These are phyloP conservation scores for Teratosphaeria zuluensis DNA, from an alignment of 2,329 filamentous ascomycete species.

Conservation along the genomic window DNA sequence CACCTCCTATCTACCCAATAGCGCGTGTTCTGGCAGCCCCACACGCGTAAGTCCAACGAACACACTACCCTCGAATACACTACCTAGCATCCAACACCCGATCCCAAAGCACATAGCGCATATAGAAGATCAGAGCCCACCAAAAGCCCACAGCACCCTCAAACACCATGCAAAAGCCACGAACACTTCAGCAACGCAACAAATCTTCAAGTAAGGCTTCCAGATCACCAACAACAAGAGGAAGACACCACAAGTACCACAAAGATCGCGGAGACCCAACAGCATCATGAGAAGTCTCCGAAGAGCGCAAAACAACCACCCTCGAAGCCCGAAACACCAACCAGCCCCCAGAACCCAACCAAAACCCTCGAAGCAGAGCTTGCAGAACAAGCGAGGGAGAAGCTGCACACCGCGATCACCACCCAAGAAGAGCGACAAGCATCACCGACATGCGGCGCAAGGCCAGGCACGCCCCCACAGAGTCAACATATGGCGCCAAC, in stretches of 20 bases:
- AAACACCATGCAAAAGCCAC: neutral
- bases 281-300: neutral
- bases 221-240: neutral
- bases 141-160: neutral
- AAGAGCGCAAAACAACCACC: neutral
- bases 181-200: neutral
- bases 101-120: neutral
- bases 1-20: neutral
- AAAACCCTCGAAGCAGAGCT: neutral
- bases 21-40: neutral
- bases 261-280: neutral
- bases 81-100: neutral
- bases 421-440: neutral
- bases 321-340: neutral
- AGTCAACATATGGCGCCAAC: neutral
- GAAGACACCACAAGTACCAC: neutral
- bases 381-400: neutral
- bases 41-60: neutral
- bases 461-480: neutral
- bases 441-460: neutral
- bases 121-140: neutral
- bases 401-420: neutral
- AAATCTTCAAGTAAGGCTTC: neutral
- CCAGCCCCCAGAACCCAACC: neutral
- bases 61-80: neutral